These are phyloP conservation scores for Sechiopsis laciniata DNA, from an alignment of 306 rosid species.

Conservation along the genomic window DNA sequence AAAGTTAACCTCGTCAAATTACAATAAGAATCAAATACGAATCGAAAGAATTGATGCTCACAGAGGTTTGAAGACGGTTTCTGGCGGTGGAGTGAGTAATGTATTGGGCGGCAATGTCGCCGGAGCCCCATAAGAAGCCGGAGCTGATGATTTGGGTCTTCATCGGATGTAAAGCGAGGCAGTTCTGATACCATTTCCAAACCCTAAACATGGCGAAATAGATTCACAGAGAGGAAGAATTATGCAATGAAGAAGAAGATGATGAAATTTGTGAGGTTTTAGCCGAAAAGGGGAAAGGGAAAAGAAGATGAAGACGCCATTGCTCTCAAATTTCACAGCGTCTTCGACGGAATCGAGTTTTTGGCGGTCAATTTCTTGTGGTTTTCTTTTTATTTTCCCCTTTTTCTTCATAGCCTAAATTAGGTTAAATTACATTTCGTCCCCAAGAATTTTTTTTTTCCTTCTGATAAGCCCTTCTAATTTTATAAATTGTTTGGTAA, in stretches of 20 bases:
- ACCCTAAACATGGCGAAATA: constrained; percentile 30
- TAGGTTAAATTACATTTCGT: background rate
- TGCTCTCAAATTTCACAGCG: background rate
- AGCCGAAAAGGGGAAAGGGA: background rate
- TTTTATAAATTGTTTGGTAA: too few relatives aligned
- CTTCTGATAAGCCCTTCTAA: too few relatives aligned
- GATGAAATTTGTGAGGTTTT: background rate
- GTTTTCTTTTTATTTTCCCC: background rate
- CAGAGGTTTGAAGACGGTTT: constrained; percentile 41
- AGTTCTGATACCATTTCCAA: constrained; percentile 77
- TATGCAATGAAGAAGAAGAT: background rate
- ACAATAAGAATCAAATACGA: background rate
- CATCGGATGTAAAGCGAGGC: constrained; percentile 61
- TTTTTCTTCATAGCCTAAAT: background rate
- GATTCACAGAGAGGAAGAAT: background rate
- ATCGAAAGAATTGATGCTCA: constrained; percentile 19
- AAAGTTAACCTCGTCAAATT: background rate
- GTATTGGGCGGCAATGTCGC: constrained; percentile 73
- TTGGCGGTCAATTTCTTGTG: background rate
- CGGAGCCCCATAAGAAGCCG: constrained; percentile 61
- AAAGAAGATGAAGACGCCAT: background rate
- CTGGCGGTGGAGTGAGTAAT: constrained; percentile 49
- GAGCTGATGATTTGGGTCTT: constrained; percentile 74
- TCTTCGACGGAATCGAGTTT: constrained; percentile 12
- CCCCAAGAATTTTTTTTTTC: too few relatives aligned